These are phyloP conservation scores for Tremella yokohamensis DNA, from an alignment of 768 basidiomycete species.

Conservation along the genomic window DNA sequence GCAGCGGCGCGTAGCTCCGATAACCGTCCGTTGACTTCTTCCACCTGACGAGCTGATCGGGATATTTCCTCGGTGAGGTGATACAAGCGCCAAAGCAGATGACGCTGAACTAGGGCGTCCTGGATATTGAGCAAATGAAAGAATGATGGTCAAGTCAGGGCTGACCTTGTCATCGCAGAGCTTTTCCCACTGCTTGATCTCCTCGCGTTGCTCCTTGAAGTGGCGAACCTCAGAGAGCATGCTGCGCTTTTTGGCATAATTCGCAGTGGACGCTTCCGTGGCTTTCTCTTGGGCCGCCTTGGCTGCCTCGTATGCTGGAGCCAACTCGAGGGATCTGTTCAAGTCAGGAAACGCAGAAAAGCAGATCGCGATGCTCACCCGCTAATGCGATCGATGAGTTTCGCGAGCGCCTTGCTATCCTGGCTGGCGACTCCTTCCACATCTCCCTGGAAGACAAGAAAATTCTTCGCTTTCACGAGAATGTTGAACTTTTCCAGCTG, in stretches of 20 bases:
- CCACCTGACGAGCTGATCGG: conserved; percentile 65
- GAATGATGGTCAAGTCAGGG: conserved; percentile 12
- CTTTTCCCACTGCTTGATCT: conserved; percentile 80
- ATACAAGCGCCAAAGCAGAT: conserved; percentile 80
- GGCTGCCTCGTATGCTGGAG: conserved; percentile 80
- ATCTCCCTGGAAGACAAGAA: conserved; percentile 97
- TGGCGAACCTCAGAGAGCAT: conserved; percentile 94
- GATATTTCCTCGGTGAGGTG: conserved; percentile 83
- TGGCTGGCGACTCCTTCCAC: conserved; percentile 97
- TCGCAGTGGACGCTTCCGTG: conserved; percentile 89
- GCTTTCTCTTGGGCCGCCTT: conserved; percentile 82
- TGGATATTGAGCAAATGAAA: conserved; percentile 44
- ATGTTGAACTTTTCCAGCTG: conserved; percentile 86
- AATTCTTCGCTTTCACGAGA: conserved; percentile 98
- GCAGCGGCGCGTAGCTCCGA: conserved; percentile 67
- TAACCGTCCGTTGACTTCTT: conserved; percentile 69
- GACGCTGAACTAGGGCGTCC: conserved; percentile 77
- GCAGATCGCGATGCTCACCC: conserved; percentile 56
- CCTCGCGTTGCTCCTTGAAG: conserved; percentile 93
- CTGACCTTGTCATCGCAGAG: conserved; percentile 70
- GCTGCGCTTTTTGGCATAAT: conserved; percentile 88
- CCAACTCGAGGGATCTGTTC: conserved; percentile 71
- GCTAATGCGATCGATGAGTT: conserved; percentile 90
- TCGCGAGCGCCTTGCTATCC: conserved; percentile 79
- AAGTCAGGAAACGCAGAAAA: neutral